These are phyloP conservation scores for Ceratocystis alfenasii DNA, from an alignment of 2,329 filamentous ascomycete species.

Conservation along the genomic window DNA sequence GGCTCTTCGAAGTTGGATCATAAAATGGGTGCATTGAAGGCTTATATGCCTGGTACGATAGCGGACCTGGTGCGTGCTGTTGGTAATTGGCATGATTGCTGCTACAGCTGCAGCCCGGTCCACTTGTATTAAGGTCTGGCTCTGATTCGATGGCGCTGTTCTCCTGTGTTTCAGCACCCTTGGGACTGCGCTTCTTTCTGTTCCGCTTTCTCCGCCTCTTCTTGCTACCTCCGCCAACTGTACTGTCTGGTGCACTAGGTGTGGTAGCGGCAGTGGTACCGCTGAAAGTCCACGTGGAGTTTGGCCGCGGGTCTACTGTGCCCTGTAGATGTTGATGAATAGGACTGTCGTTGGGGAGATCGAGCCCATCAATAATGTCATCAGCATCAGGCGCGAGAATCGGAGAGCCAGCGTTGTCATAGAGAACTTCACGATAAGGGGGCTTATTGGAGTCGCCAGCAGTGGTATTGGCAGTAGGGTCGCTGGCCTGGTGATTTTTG, in stretches of 20 bases:
- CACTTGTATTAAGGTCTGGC: not conserved
- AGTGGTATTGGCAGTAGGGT: not conserved
- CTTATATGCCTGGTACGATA: too few relatives aligned
- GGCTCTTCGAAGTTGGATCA: not conserved
- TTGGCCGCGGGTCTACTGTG: not conserved
- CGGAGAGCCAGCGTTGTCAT: constrained; percentile 5
- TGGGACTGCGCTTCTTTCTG: not conserved
- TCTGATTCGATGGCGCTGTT: not conserved
- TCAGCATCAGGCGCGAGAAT: constrained; percentile 19
- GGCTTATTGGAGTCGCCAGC: not conserved
- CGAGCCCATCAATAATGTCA: constrained; percentile 21
- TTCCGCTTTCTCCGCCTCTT: not conserved
- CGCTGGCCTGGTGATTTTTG: not conserved
- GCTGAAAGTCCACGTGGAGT: constrained; percentile 12
- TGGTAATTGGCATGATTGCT: not conserved
- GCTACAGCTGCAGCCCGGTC: not conserved
- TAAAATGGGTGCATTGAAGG: not conserved
- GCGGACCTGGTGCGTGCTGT: not conserved
- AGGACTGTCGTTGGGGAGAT: constrained; percentile 1
- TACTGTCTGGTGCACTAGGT: not conserved
- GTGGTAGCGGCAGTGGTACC: not conserved
- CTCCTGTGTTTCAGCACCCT: not conserved
- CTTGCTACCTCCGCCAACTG: not conserved
- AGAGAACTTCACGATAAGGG: not conserved
- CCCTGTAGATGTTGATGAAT: not conserved